Conservation (phyloP, 352 stramenopile genomes). For the Globisporangium mamillatum region DNA sequence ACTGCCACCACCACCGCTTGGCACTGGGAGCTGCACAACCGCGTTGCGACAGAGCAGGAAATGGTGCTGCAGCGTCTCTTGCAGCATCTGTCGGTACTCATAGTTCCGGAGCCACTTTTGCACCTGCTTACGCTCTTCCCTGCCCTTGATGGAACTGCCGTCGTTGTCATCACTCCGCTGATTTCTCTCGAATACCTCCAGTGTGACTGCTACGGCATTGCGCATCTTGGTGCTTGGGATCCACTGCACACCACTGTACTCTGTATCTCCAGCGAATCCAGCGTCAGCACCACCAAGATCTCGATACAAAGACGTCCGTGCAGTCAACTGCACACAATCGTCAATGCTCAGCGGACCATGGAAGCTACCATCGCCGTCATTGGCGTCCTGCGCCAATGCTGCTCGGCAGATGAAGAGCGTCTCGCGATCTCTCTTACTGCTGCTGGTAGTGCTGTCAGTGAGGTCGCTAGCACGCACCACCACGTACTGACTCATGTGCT, state of each 20-base stretch:
- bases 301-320: conserved; percentile 11
- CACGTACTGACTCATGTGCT: conserved; percentile 32
- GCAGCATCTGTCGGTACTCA: conserved; percentile 45
- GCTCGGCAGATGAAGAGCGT: conserved; percentile 41
- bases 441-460: neutral
- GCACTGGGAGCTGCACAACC: conserved; percentile 36
- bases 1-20: conserved; percentile 14
- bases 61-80: conserved; percentile 55
- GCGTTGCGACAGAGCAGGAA: conserved; percentile 39
- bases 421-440: neutral
- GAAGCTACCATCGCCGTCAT: neutral
- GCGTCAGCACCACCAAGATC: conserved; percentile 21
- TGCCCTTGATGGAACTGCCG: neutral
- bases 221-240: conserved; percentile 42
- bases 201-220: conserved; percentile 44
- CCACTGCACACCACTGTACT: conserved; percentile 29
- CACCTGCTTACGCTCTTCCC: neutral
- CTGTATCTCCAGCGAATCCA: conserved; percentile 1
- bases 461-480: conserved; percentile 17
- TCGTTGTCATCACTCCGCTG: neutral
- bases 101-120: conserved; percentile 20
- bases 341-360: conserved; percentile 19
- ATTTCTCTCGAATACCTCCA: conserved; percentile 29
- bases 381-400: conserved; percentile 19
- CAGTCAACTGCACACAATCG: conserved; percentile 24